Percentiles rank a stretch among this genome's conserved stretches.
Conservation (phyloP, 306 rosid genomes). For the Cucumis hystrix region DNA sequence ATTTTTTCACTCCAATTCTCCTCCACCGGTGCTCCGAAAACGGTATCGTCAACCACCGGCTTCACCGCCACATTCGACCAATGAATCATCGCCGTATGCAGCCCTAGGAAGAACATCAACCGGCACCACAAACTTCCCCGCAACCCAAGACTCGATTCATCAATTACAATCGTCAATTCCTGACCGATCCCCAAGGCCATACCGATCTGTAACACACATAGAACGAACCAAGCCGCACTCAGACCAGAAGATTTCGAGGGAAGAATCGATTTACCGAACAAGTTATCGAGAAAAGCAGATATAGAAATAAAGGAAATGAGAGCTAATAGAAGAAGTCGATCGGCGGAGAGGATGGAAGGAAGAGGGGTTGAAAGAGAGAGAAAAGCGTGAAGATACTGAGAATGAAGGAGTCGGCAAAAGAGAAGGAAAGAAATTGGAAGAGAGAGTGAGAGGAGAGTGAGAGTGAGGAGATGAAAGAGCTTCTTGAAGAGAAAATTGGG, state of each 20-base stretch:
- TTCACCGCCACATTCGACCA: slow-evolving; percentile 71
- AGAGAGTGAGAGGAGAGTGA: slow-evolving; percentile 47
- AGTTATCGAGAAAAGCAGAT: slow-evolving; percentile 29
- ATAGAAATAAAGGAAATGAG: slow-evolving; percentile 33
- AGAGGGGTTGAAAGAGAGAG: neutral
- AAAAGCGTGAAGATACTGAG: slow-evolving; percentile 15
- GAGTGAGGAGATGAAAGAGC: slow-evolving; percentile 40
- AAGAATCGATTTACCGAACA: slow-evolving; percentile 25
- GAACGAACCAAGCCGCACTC: slow-evolving; percentile 45
- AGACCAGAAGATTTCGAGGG: slow-evolving; percentile 10
- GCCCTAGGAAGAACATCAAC: slow-evolving; percentile 44
- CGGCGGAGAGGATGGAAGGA: slow-evolving; percentile 11
- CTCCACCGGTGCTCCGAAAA: slow-evolving; percentile 24
- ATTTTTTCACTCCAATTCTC: slow-evolving; percentile 46
- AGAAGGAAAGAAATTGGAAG: slow-evolving; percentile 74
- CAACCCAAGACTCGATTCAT: slow-evolving; percentile 10
- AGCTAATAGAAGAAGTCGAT: slow-evolving; percentile 29
- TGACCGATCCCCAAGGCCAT: slow-evolving; percentile 57
- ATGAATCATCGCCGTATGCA: slow-evolving; percentile 56
- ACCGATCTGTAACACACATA: slow-evolving; percentile 48
- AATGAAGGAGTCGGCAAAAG: slow-evolving; percentile 35
- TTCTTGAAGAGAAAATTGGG: slow-evolving; percentile 21
- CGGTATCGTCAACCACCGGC: slow-evolving; percentile 75
- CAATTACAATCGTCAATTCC: slow-evolving; percentile 20
- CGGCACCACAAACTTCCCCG: slow-evolving; percentile 29